Percentiles rank a stretch among this genome's conserved stretches.
Evolutionary conservation across 805 yeast genomes (phyloP).

Genomic region (Candida pseudoglaebosa): DNA sequence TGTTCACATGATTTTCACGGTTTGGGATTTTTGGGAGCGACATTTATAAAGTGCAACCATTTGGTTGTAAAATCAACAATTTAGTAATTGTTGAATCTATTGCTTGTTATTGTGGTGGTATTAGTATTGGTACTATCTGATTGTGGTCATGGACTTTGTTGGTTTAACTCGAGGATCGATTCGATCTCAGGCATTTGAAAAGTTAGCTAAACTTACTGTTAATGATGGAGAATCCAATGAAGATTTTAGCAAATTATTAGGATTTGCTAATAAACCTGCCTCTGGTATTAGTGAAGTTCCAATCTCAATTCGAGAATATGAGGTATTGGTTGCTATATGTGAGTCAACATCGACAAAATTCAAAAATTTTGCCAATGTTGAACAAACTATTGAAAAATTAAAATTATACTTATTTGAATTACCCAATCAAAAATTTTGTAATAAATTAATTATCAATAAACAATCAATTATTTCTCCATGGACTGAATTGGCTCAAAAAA

Average conservation of each 20-base stretch:
- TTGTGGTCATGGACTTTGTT: slow-evolving; percentile 35
- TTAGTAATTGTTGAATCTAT: too few species aligned
- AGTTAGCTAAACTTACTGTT: slow-evolving; percentile 33
- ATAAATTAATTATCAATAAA: slow-evolving; percentile 24
- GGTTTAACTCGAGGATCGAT: slow-evolving; percentile 37
- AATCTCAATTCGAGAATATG: slow-evolving; percentile 50
- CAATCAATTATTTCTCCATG: slow-evolving; percentile 28
- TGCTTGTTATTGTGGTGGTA: too few species aligned
- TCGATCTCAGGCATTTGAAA: slow-evolving; percentile 34
- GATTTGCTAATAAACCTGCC: slow-evolving; percentile 7
- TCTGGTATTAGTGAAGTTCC: slow-evolving; percentile 30
- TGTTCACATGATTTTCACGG: too few species aligned
- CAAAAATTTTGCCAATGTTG: slow-evolving; percentile 34
- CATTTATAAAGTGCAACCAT: too few species aligned
- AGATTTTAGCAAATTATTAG: slow-evolving; percentile 19
- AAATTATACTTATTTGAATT: slow-evolving; percentile 45
- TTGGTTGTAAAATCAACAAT: too few species aligned
- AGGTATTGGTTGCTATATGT: slow-evolving; percentile 55
- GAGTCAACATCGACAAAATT: slow-evolving; percentile 29
- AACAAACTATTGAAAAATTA: slow-evolving; percentile 40
- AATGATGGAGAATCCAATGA: slow-evolving; percentile 14
- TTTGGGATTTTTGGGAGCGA: too few species aligned
- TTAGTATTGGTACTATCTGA: too few species aligned
- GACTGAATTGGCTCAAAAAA: slow-evolving; percentile 28
- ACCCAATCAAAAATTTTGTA: slow-evolving; percentile 42